Percentiles rank a stretch among this genome's conserved stretches.
Conservation (phyloP, 2,329 filamentous ascomycete genomes). For the Epicoccum nigrum region DNA sequence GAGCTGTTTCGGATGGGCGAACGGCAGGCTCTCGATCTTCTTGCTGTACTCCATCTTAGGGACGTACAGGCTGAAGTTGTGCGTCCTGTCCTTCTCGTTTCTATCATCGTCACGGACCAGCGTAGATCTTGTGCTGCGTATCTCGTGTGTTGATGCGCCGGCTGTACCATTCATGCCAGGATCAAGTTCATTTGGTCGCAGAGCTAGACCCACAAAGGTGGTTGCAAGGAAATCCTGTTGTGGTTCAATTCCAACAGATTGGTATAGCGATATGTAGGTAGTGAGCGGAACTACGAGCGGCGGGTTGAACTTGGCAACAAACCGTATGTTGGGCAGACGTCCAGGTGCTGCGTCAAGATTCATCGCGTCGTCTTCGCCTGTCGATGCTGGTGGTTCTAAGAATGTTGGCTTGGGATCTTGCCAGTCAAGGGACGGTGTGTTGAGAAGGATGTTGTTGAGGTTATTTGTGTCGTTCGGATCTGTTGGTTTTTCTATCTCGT, state of each 20-base stretch:
- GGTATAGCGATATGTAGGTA: constrained; percentile 67
- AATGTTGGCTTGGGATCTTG: constrained; percentile 72
- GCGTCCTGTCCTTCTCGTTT: constrained; percentile 35
- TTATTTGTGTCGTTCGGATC: constrained; percentile 44
- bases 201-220: constrained; percentile 58
- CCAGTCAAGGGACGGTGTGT: constrained; percentile 67
- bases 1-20: constrained; percentile 78
- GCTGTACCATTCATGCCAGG: constrained; percentile 57
- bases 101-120: constrained; percentile 42
- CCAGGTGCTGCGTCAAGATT: constrained; percentile 59
- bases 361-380: constrained; percentile 59
- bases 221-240: constrained; percentile 59
- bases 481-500: constrained; percentile 65
- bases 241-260: constrained; percentile 63
- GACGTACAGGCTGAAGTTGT: constrained; percentile 68
- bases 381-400: constrained; percentile 34
- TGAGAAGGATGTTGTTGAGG: constrained; percentile 50
- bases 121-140: constrained; percentile 58
- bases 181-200: constrained; percentile 55
- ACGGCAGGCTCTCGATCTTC: constrained; percentile 70
- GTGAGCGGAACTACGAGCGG: constrained; percentile 72
- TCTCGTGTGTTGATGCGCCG: constrained; percentile 53
- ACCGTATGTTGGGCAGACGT: constrained; percentile 73
- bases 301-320: constrained; percentile 76
- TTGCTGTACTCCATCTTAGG: constrained; percentile 76